Conservation (phyloP, 768 basidiomycete genomes). For the Antrodiella citrinella region DNA sequence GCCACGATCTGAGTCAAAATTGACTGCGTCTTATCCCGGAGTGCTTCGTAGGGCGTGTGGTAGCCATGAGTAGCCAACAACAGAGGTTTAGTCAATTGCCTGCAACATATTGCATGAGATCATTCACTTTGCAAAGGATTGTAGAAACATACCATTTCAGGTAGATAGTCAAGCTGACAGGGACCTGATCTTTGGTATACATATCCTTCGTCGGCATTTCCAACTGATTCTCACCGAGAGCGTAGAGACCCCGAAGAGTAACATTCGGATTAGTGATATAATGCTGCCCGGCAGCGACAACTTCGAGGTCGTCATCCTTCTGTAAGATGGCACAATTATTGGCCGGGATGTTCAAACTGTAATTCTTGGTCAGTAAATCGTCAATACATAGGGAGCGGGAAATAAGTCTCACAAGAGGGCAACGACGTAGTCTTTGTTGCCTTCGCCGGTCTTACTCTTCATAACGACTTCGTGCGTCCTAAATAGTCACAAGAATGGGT, state of each 20-base stretch:
- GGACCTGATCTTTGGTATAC: conserved; percentile 84
- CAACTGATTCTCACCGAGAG: conserved; percentile 75
- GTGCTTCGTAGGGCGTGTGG: conserved; percentile 72
- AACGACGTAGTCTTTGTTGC: conserved; percentile 59
- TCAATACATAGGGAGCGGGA: too few species aligned
- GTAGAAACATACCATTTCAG: conserved; percentile 58
- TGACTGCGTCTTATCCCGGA: conserved; percentile 73
- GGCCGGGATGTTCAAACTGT: conserved; percentile 73
- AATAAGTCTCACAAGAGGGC: conserved; percentile 57
- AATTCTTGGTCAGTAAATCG: too few species aligned
- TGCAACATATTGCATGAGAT: conserved; percentile 9
- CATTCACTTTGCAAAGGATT: neutral
- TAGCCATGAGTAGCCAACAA: conserved; percentile 78
- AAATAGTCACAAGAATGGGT: conserved; percentile 2
- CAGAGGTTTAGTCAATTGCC: conserved; percentile 45
- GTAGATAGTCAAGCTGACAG: conserved; percentile 77
- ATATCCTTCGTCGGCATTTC: conserved; percentile 88
- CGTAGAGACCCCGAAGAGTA: conserved; percentile 71
- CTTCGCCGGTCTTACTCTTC: conserved; percentile 44
- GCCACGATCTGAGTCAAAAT: conserved; percentile 83
- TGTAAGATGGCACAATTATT: conserved; percentile 85
- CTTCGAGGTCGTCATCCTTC: conserved; percentile 69
- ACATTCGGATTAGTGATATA: conserved; percentile 81
- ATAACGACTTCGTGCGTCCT: conserved; percentile 73
- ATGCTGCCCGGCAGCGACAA: conserved; percentile 76